Base-by-base conservation (phyloP, 495 filamentous ascomycete species). In the Sporormia fimetaria region DNA sequence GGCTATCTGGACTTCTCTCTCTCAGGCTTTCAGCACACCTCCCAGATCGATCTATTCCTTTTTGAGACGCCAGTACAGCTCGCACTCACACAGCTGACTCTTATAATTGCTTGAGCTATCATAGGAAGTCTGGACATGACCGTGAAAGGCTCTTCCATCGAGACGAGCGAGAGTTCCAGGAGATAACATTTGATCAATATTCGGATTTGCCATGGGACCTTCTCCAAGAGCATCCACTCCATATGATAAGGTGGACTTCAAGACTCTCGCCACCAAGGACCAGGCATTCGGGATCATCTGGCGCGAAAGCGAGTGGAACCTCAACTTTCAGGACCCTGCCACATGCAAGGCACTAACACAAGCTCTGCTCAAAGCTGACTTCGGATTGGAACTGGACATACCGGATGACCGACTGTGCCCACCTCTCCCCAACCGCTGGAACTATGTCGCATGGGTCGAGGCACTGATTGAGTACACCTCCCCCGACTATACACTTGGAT, bases 371-470 rank as follows among this genome's bases (percentile, higher is more conserved):
- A 68, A 76, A 47, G 62, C 68, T 21, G 80, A 95, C 55, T 95
- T 95, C 57, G 67, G 69, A 4, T 55, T 96, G 2, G 47, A 66
- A 4, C 65, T 95, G 6, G 66, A 79, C 10, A 67, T 93, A 0
- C 86, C 83, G 0, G 62, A 69, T 15, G 76, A 92, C 60, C 70
- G 90, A 34, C 67, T 98, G 4, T 98, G 90, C 53, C 90, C 90
- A n/a, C 84, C 90, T 16, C 81, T 92, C 28, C 37, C 48, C 31
- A 47, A 51, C 27, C 36, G 45, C 48, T 73, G 88, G 42, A 92
- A 92, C 51, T 98, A 98, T 55, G 76, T 96, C 36, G 63, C 86
- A 4, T 96, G 87, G 87, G 65, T 96, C 3, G 83, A 94, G 56
- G 75, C 75, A 16, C 68, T 98, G 0, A 63, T 98, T 21, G 87